Percentiles rank a stretch among this genome's conserved stretches.
phyloP scores from a whole-genome alignment of 768 basidiomycete species.

The Trametes villosa region DNA sequence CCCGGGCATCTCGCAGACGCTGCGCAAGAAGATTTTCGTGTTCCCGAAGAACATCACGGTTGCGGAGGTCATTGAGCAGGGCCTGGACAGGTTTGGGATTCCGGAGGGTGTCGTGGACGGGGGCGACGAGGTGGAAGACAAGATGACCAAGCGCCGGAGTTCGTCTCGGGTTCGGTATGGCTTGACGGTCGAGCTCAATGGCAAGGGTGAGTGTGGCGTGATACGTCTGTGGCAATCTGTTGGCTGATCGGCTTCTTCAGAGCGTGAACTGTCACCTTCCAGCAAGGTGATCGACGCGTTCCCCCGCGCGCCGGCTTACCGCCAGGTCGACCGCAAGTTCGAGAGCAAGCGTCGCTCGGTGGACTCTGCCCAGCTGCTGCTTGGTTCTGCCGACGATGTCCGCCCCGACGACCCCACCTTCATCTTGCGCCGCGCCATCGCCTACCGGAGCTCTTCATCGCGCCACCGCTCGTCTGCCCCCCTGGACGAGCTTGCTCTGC shows the following conservation, averaged over 20 bases:
- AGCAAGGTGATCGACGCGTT: constrained; percentile 87
- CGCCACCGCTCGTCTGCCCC: constrained; percentile 74
- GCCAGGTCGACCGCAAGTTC: constrained; percentile 61
- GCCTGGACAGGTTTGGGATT: constrained; percentile 93
- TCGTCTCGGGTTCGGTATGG: constrained; percentile 80
- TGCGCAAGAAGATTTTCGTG: constrained; percentile 82
- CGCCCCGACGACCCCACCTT: constrained; percentile 86
- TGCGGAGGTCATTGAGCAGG: constrained; percentile 93
- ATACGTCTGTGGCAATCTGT: not conserved
- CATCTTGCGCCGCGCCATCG: constrained; percentile 80
- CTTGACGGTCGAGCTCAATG: constrained; percentile 60
- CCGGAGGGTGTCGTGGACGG: constrained; percentile 97
- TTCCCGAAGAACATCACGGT: constrained; percentile 96
- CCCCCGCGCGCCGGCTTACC: constrained; percentile 71
- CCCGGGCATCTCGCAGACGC: constrained; percentile 58
- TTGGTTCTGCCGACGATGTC: constrained; percentile 77
- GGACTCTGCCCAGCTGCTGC: constrained; percentile 73
- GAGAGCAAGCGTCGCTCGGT: constrained; percentile 84
- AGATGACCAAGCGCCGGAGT: constrained; percentile 80
- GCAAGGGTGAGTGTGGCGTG: constrained; percentile 59
- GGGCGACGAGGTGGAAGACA: constrained; percentile 97
- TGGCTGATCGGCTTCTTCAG: constrained; percentile 41
- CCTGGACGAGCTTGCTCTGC: constrained; percentile 82
- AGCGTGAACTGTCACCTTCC: constrained; percentile 77
- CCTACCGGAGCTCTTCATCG: constrained; percentile 73